Percentiles rank a stretch among this genome's conserved stretches.
Conservation (phyloP, 1,284 basidiomycete genomes). For the Athelia sp. region DNA sequence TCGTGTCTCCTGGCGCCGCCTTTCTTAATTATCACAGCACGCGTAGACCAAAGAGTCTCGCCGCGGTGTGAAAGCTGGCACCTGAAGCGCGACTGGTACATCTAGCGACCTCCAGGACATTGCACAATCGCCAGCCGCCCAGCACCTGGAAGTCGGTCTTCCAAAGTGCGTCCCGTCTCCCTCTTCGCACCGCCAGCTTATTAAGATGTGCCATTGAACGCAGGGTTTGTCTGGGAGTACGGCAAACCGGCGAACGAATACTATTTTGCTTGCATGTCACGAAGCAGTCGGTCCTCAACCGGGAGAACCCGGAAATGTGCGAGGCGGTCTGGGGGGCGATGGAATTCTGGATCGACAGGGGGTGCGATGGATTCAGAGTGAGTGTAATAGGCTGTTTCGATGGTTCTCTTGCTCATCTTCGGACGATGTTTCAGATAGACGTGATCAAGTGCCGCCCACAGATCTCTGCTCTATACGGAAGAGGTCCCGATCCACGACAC, state of each 20-base stretch:
- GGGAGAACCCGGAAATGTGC: conserved; percentile 64
- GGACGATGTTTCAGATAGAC: conserved; percentile 47
- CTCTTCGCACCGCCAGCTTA: neutral
- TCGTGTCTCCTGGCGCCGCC: conserved; percentile 35
- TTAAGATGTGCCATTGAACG: neutral
- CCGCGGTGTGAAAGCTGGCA: conserved; percentile 42
- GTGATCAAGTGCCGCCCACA: conserved; percentile 70
- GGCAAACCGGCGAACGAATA: conserved; percentile 67
- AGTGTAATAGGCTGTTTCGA: neutral
- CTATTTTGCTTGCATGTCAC: conserved; percentile 70
- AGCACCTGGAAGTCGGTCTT: conserved; percentile 74
- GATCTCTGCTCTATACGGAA: conserved; percentile 32
- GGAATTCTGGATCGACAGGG: conserved; percentile 70
- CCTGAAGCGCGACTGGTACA: conserved; percentile 71
- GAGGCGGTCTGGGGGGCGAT: conserved; percentile 63
- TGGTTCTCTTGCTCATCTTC: neutral
- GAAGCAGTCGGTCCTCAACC: conserved; percentile 78
- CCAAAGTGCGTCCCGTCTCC: conserved; percentile 40
- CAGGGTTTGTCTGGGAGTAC: conserved; percentile 72
- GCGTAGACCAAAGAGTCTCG: conserved; percentile 71
- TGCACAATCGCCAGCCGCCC: conserved; percentile 51
- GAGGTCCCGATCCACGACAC: conserved; percentile 21
- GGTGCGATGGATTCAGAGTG: conserved; percentile 73
- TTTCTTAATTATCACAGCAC: conserved; percentile 54
- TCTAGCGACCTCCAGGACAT: conserved; percentile 67